Conservation (phyloP, 106 monocot species). For the Acorus calamus region DNA sequence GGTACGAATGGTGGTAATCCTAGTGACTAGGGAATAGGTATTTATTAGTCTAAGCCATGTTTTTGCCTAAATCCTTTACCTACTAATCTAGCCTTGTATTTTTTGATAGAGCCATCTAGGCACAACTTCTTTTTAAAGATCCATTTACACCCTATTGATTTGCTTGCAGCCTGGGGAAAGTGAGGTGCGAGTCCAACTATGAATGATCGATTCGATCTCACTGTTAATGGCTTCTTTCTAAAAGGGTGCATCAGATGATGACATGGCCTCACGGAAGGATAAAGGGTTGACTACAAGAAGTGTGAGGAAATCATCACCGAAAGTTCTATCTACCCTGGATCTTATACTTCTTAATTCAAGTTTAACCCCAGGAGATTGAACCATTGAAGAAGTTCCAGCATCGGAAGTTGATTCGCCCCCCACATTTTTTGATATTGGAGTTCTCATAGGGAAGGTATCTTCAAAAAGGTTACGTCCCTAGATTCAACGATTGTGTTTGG, state of each 20-base stretch:
- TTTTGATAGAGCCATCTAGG: not conserved
- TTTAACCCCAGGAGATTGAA: not conserved
- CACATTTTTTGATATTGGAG: not conserved
- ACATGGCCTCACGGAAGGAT: not conserved
- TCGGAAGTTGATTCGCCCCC: too few species aligned
- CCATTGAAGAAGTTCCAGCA: not conserved
- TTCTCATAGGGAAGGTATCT: not conserved
- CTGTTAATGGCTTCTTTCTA: slow-evolving; percentile 4
- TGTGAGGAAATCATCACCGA: not conserved
- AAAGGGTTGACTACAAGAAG: not conserved
- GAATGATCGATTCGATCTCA: slow-evolving; percentile 2
- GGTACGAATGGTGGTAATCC: too few species aligned
- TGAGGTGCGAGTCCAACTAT: not conserved
- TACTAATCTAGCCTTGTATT: not conserved
- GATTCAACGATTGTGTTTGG: not conserved
- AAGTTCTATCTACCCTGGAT: not conserved
- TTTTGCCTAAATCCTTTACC: too few species aligned
- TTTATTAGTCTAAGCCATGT: too few species aligned
- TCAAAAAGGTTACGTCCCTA: not conserved
- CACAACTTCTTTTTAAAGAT: slow-evolving; percentile 3
- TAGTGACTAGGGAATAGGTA: too few species aligned
- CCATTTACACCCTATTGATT: slow-evolving; percentile 1
- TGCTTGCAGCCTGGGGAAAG: not conserved
- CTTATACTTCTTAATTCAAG: not conserved
- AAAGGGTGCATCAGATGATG: not conserved